Conservation (phyloP, 1,284 basidiomycete genomes). For the Mrakiaceae sp. region DNA sequence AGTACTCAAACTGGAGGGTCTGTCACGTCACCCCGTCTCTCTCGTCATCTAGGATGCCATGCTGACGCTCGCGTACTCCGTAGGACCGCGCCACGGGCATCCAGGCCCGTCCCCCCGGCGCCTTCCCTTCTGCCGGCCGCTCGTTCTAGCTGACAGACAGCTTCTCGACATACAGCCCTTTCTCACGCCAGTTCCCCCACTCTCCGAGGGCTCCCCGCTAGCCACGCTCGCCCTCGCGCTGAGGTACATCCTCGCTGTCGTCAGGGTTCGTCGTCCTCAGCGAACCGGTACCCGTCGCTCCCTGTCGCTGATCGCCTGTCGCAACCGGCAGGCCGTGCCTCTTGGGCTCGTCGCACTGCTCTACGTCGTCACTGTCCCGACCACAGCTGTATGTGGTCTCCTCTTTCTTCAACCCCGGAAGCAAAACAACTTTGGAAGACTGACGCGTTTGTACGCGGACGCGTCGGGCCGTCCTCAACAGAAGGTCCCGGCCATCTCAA, state of each 20-base stretch:
- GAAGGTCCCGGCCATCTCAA: neutral
- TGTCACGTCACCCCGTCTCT: too few relatives aligned
- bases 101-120: constrained; percentile 22
- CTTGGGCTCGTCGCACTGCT: constrained; percentile 21
- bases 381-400: constrained; percentile 24
- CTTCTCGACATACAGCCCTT: constrained; percentile 21
- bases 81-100: constrained; percentile 34
- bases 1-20: too few relatives aligned
- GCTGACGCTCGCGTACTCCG: too few relatives aligned
- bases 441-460: neutral
- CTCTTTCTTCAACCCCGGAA: neutral
- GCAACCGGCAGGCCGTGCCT: constrained; percentile 17
- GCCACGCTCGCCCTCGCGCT: neutral
- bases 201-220: constrained; percentile 14
- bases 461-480: neutral
- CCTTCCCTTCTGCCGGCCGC: constrained; percentile 13
- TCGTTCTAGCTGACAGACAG: neutral
- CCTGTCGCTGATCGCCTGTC: neutral
- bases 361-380: constrained; percentile 25
- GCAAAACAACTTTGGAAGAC: neutral
- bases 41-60: too few relatives aligned
- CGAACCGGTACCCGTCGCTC: constrained; percentile 13
- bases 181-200: constrained; percentile 25
- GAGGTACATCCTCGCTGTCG: constrained; percentile 10
- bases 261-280: constrained; percentile 16